Evolutionary conservation across 225 moss, liverwort and hornwort species (phyloP), one percentile per base, ranked within the genome.

Genomic region (Polytrichum formosum): DNA sequence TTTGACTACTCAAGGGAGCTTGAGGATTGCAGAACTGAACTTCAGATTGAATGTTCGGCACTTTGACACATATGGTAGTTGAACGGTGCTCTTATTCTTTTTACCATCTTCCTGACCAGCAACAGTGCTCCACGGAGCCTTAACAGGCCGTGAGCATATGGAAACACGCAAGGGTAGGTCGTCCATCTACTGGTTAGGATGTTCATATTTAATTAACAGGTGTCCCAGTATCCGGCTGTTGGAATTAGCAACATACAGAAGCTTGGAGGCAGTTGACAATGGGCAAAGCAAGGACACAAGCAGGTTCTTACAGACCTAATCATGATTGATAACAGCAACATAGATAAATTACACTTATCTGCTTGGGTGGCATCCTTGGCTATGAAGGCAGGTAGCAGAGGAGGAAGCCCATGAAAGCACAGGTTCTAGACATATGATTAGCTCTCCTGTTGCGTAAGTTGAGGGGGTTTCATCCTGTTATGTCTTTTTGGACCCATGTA

Each of bases 231-330:
- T 46, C 46, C 4, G 25, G 53, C 17, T 26, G 53, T 23, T 17
- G 23, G 54, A 26, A 67, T 22, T 23, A 20, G 33, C 35, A 35
- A 67, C 66, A 53, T 53, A 67, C 67, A 13, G 67, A 67, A 67
- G 23, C 54, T 53, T 67, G 67, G 53, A 67, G 46, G 67, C 67
- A 10, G 23, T 28, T 23, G 25, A 13, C 27, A 53, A 55, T 26
- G 67, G 10, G 4, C 17, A 26, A 53, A 26, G 13, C 17, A 53
- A 53, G 54, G 25, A 53, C 9, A 53, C 9, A 54, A 67, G 53
- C 67, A 67, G 65, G 67, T 67, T 67, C 67, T 54, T 54, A 17
- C 6, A 67, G 22, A 21, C 9, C 61, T 61, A 58, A 58, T 23
- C 20, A 58, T 58, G 58, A 63, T 63, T 16, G 46, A 46, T 46